phyloP scores from a whole-genome alignment of 1,284 basidiomycete species.

The Ustilago cynodontis region DNA sequence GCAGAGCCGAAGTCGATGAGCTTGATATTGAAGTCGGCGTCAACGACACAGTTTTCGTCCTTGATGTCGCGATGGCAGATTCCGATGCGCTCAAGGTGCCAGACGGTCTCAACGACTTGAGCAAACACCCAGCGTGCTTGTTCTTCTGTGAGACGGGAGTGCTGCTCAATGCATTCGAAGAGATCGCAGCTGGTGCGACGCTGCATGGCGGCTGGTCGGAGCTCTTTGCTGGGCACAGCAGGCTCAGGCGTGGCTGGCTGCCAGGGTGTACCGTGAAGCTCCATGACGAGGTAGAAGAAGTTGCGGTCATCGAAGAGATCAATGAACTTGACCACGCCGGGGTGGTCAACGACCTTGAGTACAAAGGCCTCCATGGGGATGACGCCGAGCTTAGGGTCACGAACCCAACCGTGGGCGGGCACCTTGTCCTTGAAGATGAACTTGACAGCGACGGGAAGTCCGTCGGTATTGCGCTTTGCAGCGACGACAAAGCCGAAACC shows the following conservation, averaged over 20 bases:
- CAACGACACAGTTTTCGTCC: conserved; percentile 88
- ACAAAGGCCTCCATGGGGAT: conserved; percentile 86
- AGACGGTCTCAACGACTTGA: conserved; percentile 86
- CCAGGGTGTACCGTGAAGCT: conserved; percentile 91
- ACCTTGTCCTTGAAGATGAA: conserved; percentile 89
- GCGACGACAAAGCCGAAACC: conserved; percentile 87
- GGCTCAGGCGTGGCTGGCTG: conserved; percentile 42
- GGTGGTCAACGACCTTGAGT: conserved; percentile 80
- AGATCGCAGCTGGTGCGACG: conserved; percentile 87
- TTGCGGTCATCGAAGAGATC: conserved; percentile 84
- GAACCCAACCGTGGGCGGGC: conserved; percentile 82
- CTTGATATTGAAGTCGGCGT: conserved; percentile 77
- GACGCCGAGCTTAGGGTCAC: conserved; percentile 72
- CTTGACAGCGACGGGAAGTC: conserved; percentile 88
- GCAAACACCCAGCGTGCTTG: conserved; percentile 84
- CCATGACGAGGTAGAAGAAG: conserved; percentile 92
- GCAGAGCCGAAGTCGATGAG: conserved; percentile 94
- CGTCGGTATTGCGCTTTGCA: conserved; percentile 64
- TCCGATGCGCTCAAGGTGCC: conserved; percentile 81
- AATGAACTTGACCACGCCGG: conserved; percentile 83
- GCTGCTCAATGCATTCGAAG: conserved; percentile 91
- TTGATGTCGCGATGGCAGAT: conserved; percentile 93
- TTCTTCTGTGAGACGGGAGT: conserved; percentile 82
- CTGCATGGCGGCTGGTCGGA: conserved; percentile 72
- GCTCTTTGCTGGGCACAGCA: conserved; percentile 10